Evolutionary conservation across 2,329 filamentous ascomycete genomes (phyloP).

Genomic region (Colletotrichum magnum): DNA sequence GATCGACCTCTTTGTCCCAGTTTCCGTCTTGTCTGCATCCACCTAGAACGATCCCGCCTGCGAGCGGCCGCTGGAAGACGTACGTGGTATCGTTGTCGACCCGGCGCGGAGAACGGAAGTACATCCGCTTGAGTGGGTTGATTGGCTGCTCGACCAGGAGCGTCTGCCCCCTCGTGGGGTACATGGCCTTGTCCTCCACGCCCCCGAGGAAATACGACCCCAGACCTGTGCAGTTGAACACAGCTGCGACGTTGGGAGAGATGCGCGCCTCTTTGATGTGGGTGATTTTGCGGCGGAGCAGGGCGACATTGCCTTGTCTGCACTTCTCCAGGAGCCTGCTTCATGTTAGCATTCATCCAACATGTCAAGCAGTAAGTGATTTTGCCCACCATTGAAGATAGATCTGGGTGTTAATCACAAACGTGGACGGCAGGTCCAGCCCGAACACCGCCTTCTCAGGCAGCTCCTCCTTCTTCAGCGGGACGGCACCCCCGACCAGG

Average conservation of each 20-base stretch:
- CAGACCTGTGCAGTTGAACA: constrained; percentile 90
- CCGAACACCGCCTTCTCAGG: constrained; percentile 54
- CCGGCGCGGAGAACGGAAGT: constrained; percentile 56
- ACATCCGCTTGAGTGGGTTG: constrained; percentile 53
- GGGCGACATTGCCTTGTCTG: constrained; percentile 77
- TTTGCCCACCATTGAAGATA: constrained; percentile 80
- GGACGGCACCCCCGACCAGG: constrained; percentile 53
- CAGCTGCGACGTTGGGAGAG: constrained; percentile 68
- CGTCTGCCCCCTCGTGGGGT: constrained; percentile 83
- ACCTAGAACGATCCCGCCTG: constrained; percentile 51
- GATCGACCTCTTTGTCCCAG: constrained; percentile 49
- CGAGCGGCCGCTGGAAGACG: constrained; percentile 57
- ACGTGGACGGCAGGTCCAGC: constrained; percentile 50
- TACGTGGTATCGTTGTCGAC: constrained; percentile 58
- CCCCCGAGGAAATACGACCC: constrained; percentile 83
- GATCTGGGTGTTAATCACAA: constrained; percentile 78
- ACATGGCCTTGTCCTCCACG: constrained; percentile 80
- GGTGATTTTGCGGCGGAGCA: constrained; percentile 74
- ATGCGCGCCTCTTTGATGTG: constrained; percentile 79
- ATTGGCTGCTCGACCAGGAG: constrained; percentile 55
- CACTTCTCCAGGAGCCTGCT: constrained; percentile 79
- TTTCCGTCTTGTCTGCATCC: constrained; percentile 50
- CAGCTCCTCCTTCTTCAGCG: constrained; percentile 47
- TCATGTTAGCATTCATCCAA: neutral
- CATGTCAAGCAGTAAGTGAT: neutral